Base-by-base conservation (phyloP, 768 basidiomycete species). In the Collybiopsis confluens region DNA sequence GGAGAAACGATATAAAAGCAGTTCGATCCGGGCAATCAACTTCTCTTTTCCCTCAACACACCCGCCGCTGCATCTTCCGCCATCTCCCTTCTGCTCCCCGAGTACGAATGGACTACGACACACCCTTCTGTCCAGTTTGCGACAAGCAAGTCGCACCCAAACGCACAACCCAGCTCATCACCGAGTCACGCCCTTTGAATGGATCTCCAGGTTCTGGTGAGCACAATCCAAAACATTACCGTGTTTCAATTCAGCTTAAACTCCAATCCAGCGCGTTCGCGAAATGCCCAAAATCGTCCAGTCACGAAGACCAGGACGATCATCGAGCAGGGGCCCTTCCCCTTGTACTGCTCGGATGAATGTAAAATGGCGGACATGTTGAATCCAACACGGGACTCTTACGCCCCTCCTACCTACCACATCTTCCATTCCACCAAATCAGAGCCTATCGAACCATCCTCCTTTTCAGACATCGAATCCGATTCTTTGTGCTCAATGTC, bases 301-400 rank as follows among this genome's bases (percentile, higher is more conserved):
- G 33, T 37, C 15, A 73, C 41, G 80, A 81, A 64, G 74, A 79
- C 40, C 30, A 82, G 82, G 43, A 82, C 82, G 10, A 74, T 90
- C 70, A 90, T 91, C 70, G 88, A 90, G 71, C 88, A 88, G 65
- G 75, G 76, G 1, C 89, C 88, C n/a, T 82, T 80, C 1, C 89
- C 89, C 18, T 78, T 92, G 55, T 92, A 92, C 71, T 92, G 90
- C 69, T 91, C 89, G 1, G 86, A 89, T 57, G 79, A 85, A 62
- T 92, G 90, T 64, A 75, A 80, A 56, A 66, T 83, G 38, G 70
- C 70, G 37, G 90, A 92, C 66, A 64, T 83, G 43, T 33, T 44
- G 18, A 40, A 45, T 59, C 71, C 73, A 61, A 65, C 65, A 60
- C 62, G 61, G 24, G 65, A 71, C 36, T 70, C 70, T 33, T 69